These are phyloP conservation scores for Saccharomycopsis guyanensis DNA, from an alignment of 805 yeast genomes.

Conservation along the genomic window DNA sequence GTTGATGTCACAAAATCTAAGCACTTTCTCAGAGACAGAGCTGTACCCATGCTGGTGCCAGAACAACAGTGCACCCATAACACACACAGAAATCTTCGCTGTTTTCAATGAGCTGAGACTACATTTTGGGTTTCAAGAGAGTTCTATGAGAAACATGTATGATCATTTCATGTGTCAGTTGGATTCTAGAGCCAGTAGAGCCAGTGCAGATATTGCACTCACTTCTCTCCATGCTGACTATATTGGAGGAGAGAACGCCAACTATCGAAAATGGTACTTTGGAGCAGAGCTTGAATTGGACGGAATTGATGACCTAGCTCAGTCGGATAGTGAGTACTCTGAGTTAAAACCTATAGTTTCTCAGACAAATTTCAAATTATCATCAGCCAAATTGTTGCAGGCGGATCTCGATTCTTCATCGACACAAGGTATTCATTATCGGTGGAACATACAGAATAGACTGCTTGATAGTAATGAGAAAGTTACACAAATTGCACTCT, in stretches of 20 bases:
- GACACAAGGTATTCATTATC: constrained; percentile 27
- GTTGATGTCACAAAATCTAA: neutral
- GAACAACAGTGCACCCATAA: constrained; percentile 42
- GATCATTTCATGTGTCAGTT: constrained; percentile 74
- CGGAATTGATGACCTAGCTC: constrained; percentile 32
- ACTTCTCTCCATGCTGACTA: constrained; percentile 79
- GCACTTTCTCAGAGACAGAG: neutral
- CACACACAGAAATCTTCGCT: constrained; percentile 51
- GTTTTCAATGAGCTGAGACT: constrained; percentile 52
- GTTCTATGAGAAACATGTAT: constrained; percentile 69
- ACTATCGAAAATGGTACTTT: constrained; percentile 88
- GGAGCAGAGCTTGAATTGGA: constrained; percentile 78
- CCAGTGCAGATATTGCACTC: constrained; percentile 64
- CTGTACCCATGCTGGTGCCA: constrained; percentile 15
- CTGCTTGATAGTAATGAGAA: constrained; percentile 64
- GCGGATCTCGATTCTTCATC: constrained; percentile 1
- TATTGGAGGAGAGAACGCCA: constrained; percentile 84
- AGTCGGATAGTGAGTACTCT: neutral
- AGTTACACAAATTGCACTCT: constrained; percentile 71
- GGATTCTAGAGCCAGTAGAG: constrained; percentile 81
- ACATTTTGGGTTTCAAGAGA: constrained; percentile 79
- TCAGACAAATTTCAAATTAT: neutral
- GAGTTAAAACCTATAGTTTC: neutral
- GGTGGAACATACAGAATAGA: constrained; percentile 83
- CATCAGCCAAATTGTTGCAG: constrained; percentile 24